These are phyloP conservation scores for Phylloporus scabripes DNA, from an alignment of 768 basidiomycete genomes.

Conservation along the genomic window DNA sequence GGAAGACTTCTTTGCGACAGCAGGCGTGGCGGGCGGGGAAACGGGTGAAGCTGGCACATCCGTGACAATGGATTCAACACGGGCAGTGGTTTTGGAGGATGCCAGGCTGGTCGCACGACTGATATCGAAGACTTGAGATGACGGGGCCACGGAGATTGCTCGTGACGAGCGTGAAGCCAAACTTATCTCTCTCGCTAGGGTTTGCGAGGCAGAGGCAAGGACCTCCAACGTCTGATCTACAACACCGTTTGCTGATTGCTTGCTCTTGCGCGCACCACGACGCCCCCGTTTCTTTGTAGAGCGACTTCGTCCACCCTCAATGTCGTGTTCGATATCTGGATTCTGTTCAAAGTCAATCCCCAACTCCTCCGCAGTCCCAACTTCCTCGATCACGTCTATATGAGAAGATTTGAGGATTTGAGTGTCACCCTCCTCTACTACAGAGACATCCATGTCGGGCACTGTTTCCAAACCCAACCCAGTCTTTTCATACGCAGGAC, in stretches of 20 bases:
- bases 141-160: conserved; percentile 10
- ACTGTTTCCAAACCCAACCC: conserved; percentile 47
- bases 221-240: conserved; percentile 58
- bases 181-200: conserved; percentile 79
- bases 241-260: conserved; percentile 28
- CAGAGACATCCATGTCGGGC: conserved; percentile 39
- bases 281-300: conserved; percentile 79
- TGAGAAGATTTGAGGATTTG: conserved; percentile 23
- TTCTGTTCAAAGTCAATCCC: conserved; percentile 17
- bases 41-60: conserved; percentile 21
- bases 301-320: conserved; percentile 38
- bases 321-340: conserved; percentile 24
- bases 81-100: conserved; percentile 37
- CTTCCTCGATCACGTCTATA: conserved; percentile 34
- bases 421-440: conserved; percentile 40
- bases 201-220: conserved; percentile 75
- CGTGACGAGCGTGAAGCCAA: conserved; percentile 49
- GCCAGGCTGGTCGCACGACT: conserved; percentile 20
- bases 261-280: conserved; percentile 79
- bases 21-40: conserved; percentile 30
- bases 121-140: conserved; percentile 20
- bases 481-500: conserved; percentile 37
- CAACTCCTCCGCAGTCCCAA: conserved; percentile 32
- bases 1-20: conserved; percentile 67
- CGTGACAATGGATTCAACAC: conserved; percentile 19